These are phyloP conservation scores for Aspergillus ochraceoroseus DNA, from an alignment of 2,329 filamentous ascomycete genomes.

Conservation along the genomic window DNA sequence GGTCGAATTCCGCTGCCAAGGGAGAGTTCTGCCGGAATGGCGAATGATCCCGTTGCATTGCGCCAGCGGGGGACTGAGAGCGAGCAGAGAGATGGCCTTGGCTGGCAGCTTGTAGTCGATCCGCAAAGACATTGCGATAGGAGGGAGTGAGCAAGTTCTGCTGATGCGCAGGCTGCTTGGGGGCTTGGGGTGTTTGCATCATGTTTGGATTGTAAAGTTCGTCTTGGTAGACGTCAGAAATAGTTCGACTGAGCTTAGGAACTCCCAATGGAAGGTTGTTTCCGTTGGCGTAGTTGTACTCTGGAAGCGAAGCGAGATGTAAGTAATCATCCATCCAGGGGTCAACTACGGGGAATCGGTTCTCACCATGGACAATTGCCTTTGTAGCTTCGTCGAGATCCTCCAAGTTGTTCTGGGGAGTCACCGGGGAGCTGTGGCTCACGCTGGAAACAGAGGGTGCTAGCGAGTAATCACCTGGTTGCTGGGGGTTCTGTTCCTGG, in stretches of 20 bases:
- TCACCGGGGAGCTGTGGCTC: conserved; percentile 58
- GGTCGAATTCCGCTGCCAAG: conserved; percentile 48
- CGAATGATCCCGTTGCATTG: conserved; percentile 62
- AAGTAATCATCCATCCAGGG: conserved; percentile 61
- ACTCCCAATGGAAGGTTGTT: conserved; percentile 43
- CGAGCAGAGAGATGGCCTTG: conserved; percentile 63
- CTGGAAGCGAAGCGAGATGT: conserved; percentile 56
- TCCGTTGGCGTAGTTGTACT: conserved; percentile 46
- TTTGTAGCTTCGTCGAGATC: conserved; percentile 51
- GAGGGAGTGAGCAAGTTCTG: conserved; percentile 49
- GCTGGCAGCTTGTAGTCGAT: conserved; percentile 74
- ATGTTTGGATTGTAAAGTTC: conserved; percentile 66
- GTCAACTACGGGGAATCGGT: conserved; percentile 33
- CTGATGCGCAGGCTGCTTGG: conserved; percentile 33
- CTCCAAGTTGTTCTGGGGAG: conserved; percentile 54
- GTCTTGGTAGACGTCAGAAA: conserved; percentile 79
- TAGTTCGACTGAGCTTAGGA: conserved; percentile 77
- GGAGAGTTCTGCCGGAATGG: conserved; percentile 73
- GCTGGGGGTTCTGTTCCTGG: conserved; percentile 45
- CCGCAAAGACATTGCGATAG: conserved; percentile 61
- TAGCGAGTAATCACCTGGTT: conserved; percentile 48
- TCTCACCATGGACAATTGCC: conserved; percentile 54
- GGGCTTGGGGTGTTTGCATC: conserved; percentile 35
- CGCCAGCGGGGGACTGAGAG: conserved; percentile 52
- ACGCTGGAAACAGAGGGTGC: conserved; percentile 57